Evolutionary conservation across 768 basidiomycete species (phyloP).

Genomic region (Asterophora lycoperdoides): DNA sequence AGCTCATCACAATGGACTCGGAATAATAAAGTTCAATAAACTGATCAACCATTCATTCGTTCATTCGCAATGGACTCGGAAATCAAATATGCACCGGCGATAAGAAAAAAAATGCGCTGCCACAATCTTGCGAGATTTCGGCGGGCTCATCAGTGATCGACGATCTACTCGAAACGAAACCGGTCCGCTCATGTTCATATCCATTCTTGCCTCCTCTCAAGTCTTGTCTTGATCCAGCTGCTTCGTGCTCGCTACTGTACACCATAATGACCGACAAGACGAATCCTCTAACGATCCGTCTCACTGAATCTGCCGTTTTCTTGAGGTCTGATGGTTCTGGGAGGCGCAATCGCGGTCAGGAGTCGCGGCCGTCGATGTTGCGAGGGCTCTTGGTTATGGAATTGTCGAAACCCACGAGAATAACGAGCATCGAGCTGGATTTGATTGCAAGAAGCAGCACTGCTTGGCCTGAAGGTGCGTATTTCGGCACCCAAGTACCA

Average conservation of each 20-base stretch:
- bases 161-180: neutral
- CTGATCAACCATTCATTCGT: no score
- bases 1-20: no score
- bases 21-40: no score
- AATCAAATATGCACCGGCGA: no score
- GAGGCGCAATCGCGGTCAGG: constrained; percentile 25
- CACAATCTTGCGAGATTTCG: neutral
- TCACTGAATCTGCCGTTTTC: constrained; percentile 74
- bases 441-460: constrained; percentile 68
- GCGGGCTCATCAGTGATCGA: neutral
- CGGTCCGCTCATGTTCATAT: neutral
- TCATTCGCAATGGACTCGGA: no score
- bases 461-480: constrained; percentile 83
- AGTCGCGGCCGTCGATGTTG: constrained; percentile 47
- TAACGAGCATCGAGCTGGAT: constrained; percentile 81
- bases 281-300: constrained; percentile 49
- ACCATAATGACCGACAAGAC: constrained; percentile 25
- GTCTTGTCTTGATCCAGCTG: neutral
- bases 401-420: constrained; percentile 71
- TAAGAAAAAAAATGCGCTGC: no score
- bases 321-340: constrained; percentile 46
- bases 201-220: neutral
- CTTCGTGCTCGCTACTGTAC: no score
- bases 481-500: constrained; percentile 1
- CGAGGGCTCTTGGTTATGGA: constrained; percentile 58